Percentiles rank a stretch among this genome's conserved stretches.
Conservation (phyloP, 441 rosid genomes). For the Bocquillonia castaneifolia region DNA sequence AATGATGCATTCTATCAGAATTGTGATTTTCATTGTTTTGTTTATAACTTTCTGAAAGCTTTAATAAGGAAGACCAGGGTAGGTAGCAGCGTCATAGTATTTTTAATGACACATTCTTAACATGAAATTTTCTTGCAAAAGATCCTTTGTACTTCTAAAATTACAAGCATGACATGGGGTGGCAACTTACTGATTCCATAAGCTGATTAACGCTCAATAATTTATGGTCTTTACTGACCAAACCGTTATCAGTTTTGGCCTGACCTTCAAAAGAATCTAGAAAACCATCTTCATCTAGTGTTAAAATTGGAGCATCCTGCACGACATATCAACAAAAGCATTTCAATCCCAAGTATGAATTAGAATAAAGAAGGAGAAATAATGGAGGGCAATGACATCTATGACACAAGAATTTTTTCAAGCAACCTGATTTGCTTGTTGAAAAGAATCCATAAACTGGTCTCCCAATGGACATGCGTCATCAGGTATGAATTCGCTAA, state of each 20-base stretch:
- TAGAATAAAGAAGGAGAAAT: constrained; percentile 5
- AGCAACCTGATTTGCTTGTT: constrained; percentile 37
- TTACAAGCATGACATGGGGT: not conserved
- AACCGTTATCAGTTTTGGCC: constrained; percentile 28
- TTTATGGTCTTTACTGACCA: constrained; percentile 25
- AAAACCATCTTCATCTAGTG: constrained; percentile 43
- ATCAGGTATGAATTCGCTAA: constrained; percentile 70
- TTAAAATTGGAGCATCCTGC: constrained; percentile 35
- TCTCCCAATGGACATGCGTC: constrained; percentile 74
- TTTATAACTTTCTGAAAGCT: not conserved
- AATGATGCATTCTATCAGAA: not conserved
- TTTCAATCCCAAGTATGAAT: constrained; percentile 10
- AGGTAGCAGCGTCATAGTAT: not conserved
- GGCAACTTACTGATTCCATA: constrained; percentile 56
- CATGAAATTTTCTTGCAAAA: not conserved
- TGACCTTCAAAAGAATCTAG: constrained; percentile 38
- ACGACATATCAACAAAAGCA: constrained; percentile 23
- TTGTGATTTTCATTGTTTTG: not conserved
- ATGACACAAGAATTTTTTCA: constrained; percentile 29
- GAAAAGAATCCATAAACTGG: constrained; percentile 46
- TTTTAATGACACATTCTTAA: not conserved
- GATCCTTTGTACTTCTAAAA: not conserved
- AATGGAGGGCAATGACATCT: constrained; percentile 26
- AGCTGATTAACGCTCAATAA: constrained; percentile 58
- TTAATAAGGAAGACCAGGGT: not conserved